Conservation (phyloP, 1,284 basidiomycete genomes). For the Trametes versicolor region DNA sequence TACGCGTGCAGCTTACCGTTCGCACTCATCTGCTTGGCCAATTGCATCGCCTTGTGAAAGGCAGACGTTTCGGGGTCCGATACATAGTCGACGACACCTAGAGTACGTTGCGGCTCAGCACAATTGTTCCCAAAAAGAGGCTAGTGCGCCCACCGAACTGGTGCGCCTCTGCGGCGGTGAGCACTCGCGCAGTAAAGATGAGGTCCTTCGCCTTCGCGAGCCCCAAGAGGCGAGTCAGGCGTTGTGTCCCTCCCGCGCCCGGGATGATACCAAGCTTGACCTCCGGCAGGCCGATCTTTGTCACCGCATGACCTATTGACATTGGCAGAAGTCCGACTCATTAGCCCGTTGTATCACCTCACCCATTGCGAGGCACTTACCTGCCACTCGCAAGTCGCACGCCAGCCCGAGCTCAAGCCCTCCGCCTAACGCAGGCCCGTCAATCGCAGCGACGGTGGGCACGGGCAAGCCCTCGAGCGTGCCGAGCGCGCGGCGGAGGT, state of each 20-base stretch:
- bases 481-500: slow-evolving; percentile 78
- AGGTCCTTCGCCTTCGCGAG: slow-evolving; percentile 88
- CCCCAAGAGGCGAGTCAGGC: slow-evolving; percentile 85
- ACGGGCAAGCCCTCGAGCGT: slow-evolving; percentile 84
- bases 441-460: slow-evolving; percentile 93
- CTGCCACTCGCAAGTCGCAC: slow-evolving; percentile 90
- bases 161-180: slow-evolving; percentile 76
- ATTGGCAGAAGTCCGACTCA: too few relatives aligned
- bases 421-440: slow-evolving; percentile 93
- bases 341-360: too few relatives aligned
- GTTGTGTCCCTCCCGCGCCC: slow-evolving; percentile 94
- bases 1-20: slow-evolving; percentile 62
- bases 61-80: slow-evolving; percentile 67
- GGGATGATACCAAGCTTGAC: slow-evolving; percentile 92
- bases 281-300: slow-evolving; percentile 87
- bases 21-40: slow-evolving; percentile 73
- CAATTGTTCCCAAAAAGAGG: too few relatives aligned
- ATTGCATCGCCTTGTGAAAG: slow-evolving; percentile 69
- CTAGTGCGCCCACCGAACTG: slow-evolving; percentile 64
- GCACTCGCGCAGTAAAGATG: slow-evolving; percentile 79
- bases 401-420: slow-evolving; percentile 89
- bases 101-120: not conserved
- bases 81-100: slow-evolving; percentile 85
- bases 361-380: slow-evolving; percentile 52
- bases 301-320: slow-evolving; percentile 65